These are phyloP conservation scores for Paspalum notatum DNA, from an alignment of 176 grass and related monocot species.

Conservation along the genomic window DNA sequence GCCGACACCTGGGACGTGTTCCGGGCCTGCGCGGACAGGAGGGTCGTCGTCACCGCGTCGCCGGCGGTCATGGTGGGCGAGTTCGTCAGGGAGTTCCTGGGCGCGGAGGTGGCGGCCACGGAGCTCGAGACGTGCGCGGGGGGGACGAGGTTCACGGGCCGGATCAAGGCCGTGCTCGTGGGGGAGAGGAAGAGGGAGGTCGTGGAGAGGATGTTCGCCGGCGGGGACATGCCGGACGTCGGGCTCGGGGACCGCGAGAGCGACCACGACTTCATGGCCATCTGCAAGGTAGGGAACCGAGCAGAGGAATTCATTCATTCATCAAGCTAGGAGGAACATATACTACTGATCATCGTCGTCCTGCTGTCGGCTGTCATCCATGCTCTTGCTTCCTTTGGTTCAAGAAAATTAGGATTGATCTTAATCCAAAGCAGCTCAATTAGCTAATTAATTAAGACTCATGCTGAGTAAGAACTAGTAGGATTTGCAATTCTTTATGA, in stretches of 20 bases:
- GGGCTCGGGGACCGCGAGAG: constrained; percentile 84
- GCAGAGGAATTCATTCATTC: too few species aligned
- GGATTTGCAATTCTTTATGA: background rate
- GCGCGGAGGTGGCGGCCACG: constrained; percentile 71
- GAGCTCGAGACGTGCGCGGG: constrained; percentile 58
- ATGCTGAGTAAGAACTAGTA: too few species aligned
- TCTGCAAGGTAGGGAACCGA: constrained; percentile 79
- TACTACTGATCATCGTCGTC: too few species aligned
- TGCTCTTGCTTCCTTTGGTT: background rate
- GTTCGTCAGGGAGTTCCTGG: constrained; percentile 71
- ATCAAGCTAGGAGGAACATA: too few species aligned
- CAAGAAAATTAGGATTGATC: too few species aligned
- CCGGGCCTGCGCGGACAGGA: constrained; percentile 36
- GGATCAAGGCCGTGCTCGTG: constrained; percentile 66
- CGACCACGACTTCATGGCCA: constrained; percentile 89
- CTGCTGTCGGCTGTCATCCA: too few species aligned
- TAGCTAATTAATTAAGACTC: too few species aligned
- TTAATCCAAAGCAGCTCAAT: too few species aligned
- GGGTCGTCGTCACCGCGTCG: constrained; percentile 82
- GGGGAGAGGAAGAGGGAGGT: constrained; percentile 64
- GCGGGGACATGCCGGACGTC: constrained; percentile 54
- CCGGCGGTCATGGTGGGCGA: constrained; percentile 62
- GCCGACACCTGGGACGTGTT: constrained; percentile 81
- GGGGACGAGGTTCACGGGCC: constrained; percentile 41
- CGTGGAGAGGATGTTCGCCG: constrained; percentile 47